Base-by-base conservation (phyloP, 2,329 filamentous ascomycete genomes). In the Pseudocercospora ulei region DNA sequence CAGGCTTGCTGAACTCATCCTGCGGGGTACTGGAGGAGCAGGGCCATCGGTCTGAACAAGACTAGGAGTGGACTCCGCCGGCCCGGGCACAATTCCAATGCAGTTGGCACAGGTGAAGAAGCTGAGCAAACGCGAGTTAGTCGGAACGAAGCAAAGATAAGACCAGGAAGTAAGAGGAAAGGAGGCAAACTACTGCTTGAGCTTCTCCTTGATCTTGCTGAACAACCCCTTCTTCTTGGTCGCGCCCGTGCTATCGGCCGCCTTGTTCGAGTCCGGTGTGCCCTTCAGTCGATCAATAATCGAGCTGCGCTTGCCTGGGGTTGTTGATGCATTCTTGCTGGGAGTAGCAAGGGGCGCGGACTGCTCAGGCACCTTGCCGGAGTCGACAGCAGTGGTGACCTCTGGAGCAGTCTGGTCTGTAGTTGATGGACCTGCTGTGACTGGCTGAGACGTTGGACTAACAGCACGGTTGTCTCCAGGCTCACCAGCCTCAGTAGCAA, bases 141-240 rank as follows among this genome's bases (percentile, higher is more conserved):
- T 9, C 13, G 9, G n/a, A 29, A 19, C 25, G 35, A 26, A 28
- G 24, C 19, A 18, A 27, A 27, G 14, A 16, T 19, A 33, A 33
- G 18, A 24, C 25, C 18, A 25, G 16, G 19, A 39, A 31, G 18
- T 6, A 20, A 39, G 36, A 22, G 35, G 30, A 19, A 33, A 14
- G 30, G 17, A 33, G 11, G 11, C 28, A 30, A 35, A 30, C 41
- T 51, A 55, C 29, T 53, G 47, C 46, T 53, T 55, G 45, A 70
- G 56, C 61, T 67, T 68, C 41, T 68, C 65, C 63, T 69, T 68
- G 44, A 70, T 47, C 57, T 63, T 66, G 48, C 62, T 62, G 43
- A 69, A 68, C 53, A 69, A 60, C 38, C 61, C 61, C 53, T 66
- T 61, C 60, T 66, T 67, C 56, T 65, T 67, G 56, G 66, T 65